Evolutionary conservation across 371 early-diverging fungal species (phyloP), one percentile per base, ranked within the genome.

Genomic region (Mortierella sp.): DNA sequence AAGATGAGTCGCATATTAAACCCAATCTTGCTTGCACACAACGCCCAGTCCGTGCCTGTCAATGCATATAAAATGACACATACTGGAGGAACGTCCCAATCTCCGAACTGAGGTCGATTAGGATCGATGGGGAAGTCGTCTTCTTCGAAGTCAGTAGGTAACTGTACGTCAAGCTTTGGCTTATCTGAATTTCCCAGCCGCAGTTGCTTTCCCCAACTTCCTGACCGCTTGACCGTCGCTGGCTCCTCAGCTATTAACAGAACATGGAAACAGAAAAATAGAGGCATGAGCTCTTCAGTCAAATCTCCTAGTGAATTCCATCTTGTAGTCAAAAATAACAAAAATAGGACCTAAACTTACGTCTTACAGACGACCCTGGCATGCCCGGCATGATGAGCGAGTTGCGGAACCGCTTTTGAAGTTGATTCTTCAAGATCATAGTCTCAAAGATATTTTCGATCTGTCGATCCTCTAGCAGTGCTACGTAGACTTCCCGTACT

Each of bases 401-500:
- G 57, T 76, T 64, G 12, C 70, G 64, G 59, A 51, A 60, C 12
- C 72, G 66, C 69, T 86, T 87, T 80, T 87, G 87, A 53, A 87
- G 80, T 48, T 86, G 83, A 17, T 78, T 76, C 42, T 82, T 82
- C 48, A 87, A 53, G 31, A 85, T 83, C 83, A 86, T 87, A 30
- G 76, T 80, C 50, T 81, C 64, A 63, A 89, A 89, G 23, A 81
- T 81, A 23, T 76, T 53, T 24, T 83, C 84, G 28, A 87, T 80
- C 57, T 89, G 89, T 3, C 81, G 60, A 63, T 89, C 89, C 32
- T 89, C 87, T 30, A 80, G 59, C 15, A 89, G 62, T 0, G 87
- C 87, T 15, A 82, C 73, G 56, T 83, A 87, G n/a, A 89, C 84
- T 55, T 89, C 87, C 37, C 83, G 84, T 17, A 84, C 81, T 15